Conservation (phyloP, 192 early-diverging fungal species). For the Linnemannia zychae region DNA sequence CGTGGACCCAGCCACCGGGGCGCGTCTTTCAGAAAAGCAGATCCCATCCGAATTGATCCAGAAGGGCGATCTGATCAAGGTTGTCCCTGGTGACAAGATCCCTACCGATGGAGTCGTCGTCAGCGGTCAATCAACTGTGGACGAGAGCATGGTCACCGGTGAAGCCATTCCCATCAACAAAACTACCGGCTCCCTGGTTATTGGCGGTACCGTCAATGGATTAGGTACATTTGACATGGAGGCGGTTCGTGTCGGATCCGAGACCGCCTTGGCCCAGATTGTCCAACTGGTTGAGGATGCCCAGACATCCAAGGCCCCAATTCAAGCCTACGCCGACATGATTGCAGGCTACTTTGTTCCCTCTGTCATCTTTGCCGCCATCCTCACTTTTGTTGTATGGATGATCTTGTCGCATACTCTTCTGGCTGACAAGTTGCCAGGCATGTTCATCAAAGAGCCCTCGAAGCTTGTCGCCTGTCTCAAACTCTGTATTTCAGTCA, state of each 20-base stretch:
- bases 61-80: constrained; percentile 83
- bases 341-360: constrained; percentile 95
- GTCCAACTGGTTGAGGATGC: constrained; percentile 92
- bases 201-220: constrained; percentile 94
- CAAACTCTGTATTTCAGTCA: constrained; percentile 90
- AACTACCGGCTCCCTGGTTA: constrained; percentile 67
- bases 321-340: constrained; percentile 90
- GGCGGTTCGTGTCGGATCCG: constrained; percentile 86
- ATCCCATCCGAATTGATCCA: constrained; percentile 90
- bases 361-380: constrained; percentile 75
- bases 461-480: constrained; percentile 82
- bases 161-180: constrained; percentile 87
- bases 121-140: constrained; percentile 80
- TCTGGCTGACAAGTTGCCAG: constrained; percentile 44
- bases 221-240: constrained; percentile 86
- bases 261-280: constrained; percentile 92
- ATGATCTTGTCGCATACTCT: constrained; percentile 63
- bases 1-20: constrained; percentile 54
- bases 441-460: constrained; percentile 56
- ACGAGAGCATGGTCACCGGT: constrained; percentile 95
- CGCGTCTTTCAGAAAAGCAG: constrained; percentile 69
- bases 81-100: constrained; percentile 92
- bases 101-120: constrained; percentile 88
- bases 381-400: constrained; percentile 84
- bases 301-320: constrained; percentile 93